These are phyloP conservation scores for Tolypocladium ophioglossoides DNA, from an alignment of 2,329 filamentous ascomycete species.

Conservation along the genomic window DNA sequence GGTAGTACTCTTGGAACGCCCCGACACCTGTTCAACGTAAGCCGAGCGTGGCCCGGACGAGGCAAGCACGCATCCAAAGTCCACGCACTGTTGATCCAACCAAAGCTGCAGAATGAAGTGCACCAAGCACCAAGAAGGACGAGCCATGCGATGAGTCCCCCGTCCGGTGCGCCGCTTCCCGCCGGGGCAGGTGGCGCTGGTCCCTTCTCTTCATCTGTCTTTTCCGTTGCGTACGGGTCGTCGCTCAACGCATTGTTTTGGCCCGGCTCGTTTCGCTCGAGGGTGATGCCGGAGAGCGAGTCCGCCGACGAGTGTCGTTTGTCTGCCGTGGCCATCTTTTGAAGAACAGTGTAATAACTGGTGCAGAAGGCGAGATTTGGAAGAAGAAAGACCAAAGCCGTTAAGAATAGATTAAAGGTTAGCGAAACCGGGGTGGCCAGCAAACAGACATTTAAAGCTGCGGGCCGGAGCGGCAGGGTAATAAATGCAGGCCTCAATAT, in stretches of 20 bases:
- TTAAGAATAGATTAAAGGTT: not conserved
- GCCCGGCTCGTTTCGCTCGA: not conserved
- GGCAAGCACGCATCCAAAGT: not conserved
- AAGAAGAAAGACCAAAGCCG: too few relatives aligned
- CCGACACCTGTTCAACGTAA: not conserved
- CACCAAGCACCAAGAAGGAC: not conserved
- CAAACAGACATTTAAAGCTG: not conserved
- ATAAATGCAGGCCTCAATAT: not conserved
- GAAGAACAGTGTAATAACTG: not conserved
- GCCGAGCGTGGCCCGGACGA: not conserved
- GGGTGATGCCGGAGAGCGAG: not conserved
- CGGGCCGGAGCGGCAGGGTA: not conserved
- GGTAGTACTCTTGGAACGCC: not conserved
- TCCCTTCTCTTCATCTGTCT: not conserved
- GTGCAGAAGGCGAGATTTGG: too few relatives aligned
- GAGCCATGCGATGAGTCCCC: not conserved
- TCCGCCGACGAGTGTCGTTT: not conserved
- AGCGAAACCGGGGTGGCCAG: not conserved
- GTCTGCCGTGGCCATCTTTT: not conserved
- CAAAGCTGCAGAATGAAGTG: not conserved
- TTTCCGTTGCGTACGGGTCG: not conserved
- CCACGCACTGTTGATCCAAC: not conserved
- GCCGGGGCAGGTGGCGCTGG: not conserved
- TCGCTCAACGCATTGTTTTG: not conserved
- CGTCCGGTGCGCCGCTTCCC: not conserved